A percentile compares a stretch with the other conserved stretches of the same genome.
Evolutionary conservation across 2,329 filamentous ascomycete species (phyloP).

Genomic region (Talaromyces sp.): DNA sequence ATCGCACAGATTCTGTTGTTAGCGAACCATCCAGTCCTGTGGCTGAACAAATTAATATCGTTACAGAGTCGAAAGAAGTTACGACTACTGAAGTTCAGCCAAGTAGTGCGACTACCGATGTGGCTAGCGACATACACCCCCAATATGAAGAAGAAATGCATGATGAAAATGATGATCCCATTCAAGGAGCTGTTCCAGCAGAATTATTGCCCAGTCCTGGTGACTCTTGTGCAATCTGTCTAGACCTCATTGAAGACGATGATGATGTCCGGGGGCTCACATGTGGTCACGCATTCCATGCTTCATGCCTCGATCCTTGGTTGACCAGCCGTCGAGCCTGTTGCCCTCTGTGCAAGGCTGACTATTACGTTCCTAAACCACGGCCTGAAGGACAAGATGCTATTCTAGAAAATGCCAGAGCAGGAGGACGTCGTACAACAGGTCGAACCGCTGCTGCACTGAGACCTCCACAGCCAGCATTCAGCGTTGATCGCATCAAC

Average conservation of each 20-base stretch:
- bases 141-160: conserved; percentile 3
- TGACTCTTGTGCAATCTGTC: conserved; percentile 93
- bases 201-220: conserved; percentile 78
- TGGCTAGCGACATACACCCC: background rate
- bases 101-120: conserved; percentile 9
- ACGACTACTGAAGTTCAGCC: conserved; percentile 1
- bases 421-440: conserved; percentile 27
- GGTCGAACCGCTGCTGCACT: conserved; percentile 25
- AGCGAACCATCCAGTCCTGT: conserved; percentile 20
- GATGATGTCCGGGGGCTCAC: conserved; percentile 91
- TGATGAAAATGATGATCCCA: conserved; percentile 63
- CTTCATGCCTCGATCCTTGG: conserved; percentile 94
- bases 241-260: conserved; percentile 89
- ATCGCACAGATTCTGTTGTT: conserved; percentile 18
- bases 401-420: conserved; percentile 29
- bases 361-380: conserved; percentile 94
- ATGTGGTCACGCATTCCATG: conserved; percentile 98
- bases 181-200: conserved; percentile 74
- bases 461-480: conserved; percentile 35
- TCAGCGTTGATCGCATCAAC: conserved; percentile 32
- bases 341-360: conserved; percentile 95
- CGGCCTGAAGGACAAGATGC: conserved; percentile 56
- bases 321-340: conserved; percentile 89
- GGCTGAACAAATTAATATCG: conserved; percentile 18
- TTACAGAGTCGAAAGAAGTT: conserved; percentile 15